phyloP scores from a whole-genome alignment of 371 early-diverging fungal species.

The Mucor indicus region DNA sequence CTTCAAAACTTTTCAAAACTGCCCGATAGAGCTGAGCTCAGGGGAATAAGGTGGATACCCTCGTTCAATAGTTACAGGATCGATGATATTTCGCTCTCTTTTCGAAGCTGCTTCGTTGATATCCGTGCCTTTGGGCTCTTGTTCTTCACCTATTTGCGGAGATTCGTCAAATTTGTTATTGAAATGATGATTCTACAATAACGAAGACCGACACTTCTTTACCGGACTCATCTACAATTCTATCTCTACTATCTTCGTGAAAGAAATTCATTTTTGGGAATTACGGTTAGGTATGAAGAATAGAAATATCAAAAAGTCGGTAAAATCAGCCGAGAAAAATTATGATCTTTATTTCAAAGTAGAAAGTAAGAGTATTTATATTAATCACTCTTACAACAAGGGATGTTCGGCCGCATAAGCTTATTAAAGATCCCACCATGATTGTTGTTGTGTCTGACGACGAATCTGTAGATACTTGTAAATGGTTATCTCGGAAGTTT shows the following conservation, averaged over 20 bases:
- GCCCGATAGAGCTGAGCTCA: conserved; percentile 6
- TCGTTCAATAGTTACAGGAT: conserved; percentile 7
- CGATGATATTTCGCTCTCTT: conserved; percentile 13
- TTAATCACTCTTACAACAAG: no score
- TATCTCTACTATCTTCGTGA: conserved; percentile 10
- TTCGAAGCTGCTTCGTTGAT: conserved; percentile 16
- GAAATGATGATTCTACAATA: conserved; percentile 9
- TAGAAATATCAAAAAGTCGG: conserved; percentile 1
- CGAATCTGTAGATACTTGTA: no score
- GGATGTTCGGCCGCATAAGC: no score
- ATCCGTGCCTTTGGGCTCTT: conserved; percentile 12
- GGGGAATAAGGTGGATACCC: conserved; percentile 6
- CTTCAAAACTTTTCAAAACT: conserved; percentile 13
- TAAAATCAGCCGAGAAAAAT: background rate
- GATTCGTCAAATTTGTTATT: conserved; percentile 14
- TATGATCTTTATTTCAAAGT: no score
- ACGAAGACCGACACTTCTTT: conserved; percentile 4
- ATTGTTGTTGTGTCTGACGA: no score
- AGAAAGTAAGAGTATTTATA: no score
- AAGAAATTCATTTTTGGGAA: conserved; percentile 8
- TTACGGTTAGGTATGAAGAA: background rate
- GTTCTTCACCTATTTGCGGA: conserved; percentile 11
- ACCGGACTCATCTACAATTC: conserved; percentile 7
- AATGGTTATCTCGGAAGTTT: no score
- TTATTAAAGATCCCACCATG: no score